Evolutionary conservation across 345 rosid species (phyloP), one percentile per base, ranked within the genome.

Genomic region (Cardiospermum halicacabum): DNA sequence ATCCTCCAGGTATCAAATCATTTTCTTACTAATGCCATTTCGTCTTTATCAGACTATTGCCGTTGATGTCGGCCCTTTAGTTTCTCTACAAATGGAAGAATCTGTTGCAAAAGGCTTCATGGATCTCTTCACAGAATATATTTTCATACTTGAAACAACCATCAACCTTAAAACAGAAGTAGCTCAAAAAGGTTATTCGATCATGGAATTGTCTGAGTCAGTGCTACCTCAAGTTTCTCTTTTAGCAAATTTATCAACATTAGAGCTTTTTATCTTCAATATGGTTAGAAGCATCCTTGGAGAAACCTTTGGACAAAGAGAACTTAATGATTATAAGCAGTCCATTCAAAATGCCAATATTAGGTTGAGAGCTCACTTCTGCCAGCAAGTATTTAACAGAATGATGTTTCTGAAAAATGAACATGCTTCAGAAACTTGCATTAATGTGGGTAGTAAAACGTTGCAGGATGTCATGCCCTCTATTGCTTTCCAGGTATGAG

Each of bases 61-160:
- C 16, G 60, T 68, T 47, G 85, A 75, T 32, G 68, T 72, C 56
- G 39, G 61, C 16, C 80, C 87, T 60, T 74, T 86, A 70, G 69
- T 73, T 62, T 60, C 75, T 43, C 70, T 80, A 53, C 78, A 66
- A 67, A 82, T 86, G 78, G 82, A 77, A 78, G 76, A 36, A 80
- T 74, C 81, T 31, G 51, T 82, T 37, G 55, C 72, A 12, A 69
- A 62, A 70, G 84, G 75, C 65, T 70, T 86, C 21, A 65, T 60
- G 43, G 73, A 79, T 59, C 83, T 84, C 53, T 74, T 81, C 53
- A 47, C 22, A 28, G 85, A 73, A 69, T 86, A 86, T 51, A 49
- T 72, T 51, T 58, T 43, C 64, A 74, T 72, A 69, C 76, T 77
- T 19, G 79, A 82, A 78, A 72, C 65, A 60, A 76, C 80, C 43